phyloP scores from a whole-genome alignment of 176 grass and related monocot species.

The Rhynchospora breviuscula region DNA sequence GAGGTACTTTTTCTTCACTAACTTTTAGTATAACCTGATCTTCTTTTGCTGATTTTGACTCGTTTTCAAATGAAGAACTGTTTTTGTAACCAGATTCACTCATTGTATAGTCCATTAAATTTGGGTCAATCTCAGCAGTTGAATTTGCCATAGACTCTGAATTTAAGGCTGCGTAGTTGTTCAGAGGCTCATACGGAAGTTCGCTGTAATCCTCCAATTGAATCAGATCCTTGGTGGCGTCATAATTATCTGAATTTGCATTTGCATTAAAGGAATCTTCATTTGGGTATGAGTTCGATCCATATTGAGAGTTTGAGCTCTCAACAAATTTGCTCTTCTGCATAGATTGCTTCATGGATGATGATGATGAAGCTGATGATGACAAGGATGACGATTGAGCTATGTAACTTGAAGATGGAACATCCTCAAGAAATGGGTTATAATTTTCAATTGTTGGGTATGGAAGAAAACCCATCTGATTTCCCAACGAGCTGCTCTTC shows the following conservation, averaged over 20 bases:
- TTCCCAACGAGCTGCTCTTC: not conserved
- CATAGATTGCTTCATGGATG: slow-evolving; percentile 4
- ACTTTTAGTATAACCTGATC: slow-evolving; percentile 8
- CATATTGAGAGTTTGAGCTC: slow-evolving; percentile 14
- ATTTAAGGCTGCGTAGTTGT: slow-evolving; percentile 23
- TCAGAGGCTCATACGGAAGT: slow-evolving; percentile 13
- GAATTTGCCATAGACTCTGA: slow-evolving; percentile 3
- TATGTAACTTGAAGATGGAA: slow-evolving; percentile 18
- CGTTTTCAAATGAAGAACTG: slow-evolving; percentile 1
- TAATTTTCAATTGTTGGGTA: slow-evolving; percentile 29
- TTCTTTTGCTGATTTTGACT: slow-evolving; percentile 5
- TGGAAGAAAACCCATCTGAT: not conserved
- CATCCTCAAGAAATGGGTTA: slow-evolving; percentile 22
- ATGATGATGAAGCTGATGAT: slow-evolving; percentile 7
- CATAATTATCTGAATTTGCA: slow-evolving; percentile 12
- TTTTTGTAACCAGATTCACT: slow-evolving; percentile 13
- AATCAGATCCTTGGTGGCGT: slow-evolving; percentile 18
- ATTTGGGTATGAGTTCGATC: not conserved
- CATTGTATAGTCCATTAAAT: slow-evolving; percentile 23
- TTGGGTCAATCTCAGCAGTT: slow-evolving; percentile 7
- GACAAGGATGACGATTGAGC: slow-evolving; percentile 1
- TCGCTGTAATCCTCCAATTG: slow-evolving; percentile 22
- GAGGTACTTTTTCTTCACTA: slow-evolving; percentile 23
- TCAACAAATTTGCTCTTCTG: slow-evolving; percentile 4
- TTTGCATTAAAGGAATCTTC: not conserved